These are phyloP conservation scores for Cercospora canescens DNA, from an alignment of 2,329 filamentous ascomycete genomes.

Conservation along the genomic window DNA sequence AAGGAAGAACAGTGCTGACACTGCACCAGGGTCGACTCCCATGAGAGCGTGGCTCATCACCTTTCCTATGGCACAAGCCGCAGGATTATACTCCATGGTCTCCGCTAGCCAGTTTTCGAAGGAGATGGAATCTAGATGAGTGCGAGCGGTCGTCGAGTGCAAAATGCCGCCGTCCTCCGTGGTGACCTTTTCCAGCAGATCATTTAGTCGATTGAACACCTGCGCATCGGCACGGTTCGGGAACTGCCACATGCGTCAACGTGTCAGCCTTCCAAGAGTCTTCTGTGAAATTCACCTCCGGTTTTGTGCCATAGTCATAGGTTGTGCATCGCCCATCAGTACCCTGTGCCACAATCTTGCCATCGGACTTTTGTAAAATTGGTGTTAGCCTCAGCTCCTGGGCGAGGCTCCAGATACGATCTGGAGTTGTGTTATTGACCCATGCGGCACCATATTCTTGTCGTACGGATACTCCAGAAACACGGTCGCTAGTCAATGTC, in stretches of 20 bases:
- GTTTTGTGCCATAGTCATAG: background rate
- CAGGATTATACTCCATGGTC: background rate
- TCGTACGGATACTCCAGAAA: slow-evolving; percentile 43
- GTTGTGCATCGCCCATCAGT: background rate
- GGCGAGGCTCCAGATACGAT: slow-evolving; percentile 43
- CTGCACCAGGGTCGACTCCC: background rate
- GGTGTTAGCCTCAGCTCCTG: slow-evolving; percentile 44
- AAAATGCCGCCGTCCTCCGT: background rate
- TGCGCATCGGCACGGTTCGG: background rate
- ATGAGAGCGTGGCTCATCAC: background rate
- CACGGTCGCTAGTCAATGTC: slow-evolving; percentile 42
- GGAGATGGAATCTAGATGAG: background rate
- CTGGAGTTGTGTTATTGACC: slow-evolving; percentile 58
- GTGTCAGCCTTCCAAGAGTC: background rate
- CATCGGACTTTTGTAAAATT: slow-evolving; percentile 50
- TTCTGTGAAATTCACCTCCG: background rate
- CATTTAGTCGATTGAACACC: background rate
- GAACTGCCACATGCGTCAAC: background rate
- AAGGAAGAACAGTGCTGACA: background rate
- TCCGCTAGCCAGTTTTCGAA: background rate
- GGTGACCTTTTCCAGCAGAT: background rate
- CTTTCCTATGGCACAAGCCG: background rate
- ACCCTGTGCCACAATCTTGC: slow-evolving; percentile 29
- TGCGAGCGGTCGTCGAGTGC: background rate
- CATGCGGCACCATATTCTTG: slow-evolving; percentile 51